phyloP scores from a whole-genome alignment of 2,329 filamentous ascomycete species.

The Proliferodiscus dingleyae region DNA sequence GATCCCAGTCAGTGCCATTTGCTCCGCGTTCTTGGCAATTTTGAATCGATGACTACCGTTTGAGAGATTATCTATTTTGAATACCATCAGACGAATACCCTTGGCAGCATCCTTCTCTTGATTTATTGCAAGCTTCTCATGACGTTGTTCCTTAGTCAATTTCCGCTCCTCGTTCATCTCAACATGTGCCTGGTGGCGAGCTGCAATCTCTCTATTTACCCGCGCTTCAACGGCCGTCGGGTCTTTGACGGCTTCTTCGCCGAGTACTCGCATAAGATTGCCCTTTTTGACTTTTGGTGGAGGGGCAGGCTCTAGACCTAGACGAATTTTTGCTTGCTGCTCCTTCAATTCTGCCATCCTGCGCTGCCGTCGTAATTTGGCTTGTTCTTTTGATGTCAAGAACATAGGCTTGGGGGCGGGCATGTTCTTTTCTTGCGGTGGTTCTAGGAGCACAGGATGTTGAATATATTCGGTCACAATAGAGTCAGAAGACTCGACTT shows the following conservation, averaged over 20 bases:
- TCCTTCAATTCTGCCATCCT: constrained; percentile 93
- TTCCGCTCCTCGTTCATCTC: constrained; percentile 77
- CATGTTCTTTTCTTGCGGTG: constrained; percentile 80
- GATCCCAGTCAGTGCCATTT: constrained; percentile 80
- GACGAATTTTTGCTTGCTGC: constrained; percentile 88
- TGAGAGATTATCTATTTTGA: constrained; percentile 82
- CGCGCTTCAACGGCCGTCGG: constrained; percentile 94
- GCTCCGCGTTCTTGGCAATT: constrained; percentile 86
- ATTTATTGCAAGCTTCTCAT: constrained; percentile 76
- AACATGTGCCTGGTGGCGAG: constrained; percentile 75
- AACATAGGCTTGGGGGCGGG: constrained; percentile 84
- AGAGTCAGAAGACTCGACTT: constrained; percentile 71
- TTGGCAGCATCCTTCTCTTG: constrained; percentile 85
- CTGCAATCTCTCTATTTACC: constrained; percentile 88
- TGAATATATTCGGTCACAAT: constrained; percentile 91
- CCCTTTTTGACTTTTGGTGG: constrained; percentile 95
- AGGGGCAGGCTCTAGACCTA: constrained; percentile 84
- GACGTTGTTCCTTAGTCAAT: constrained; percentile 79
- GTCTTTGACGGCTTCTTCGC: constrained; percentile 82
- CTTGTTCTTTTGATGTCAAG: constrained; percentile 84
- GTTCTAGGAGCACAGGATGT: constrained; percentile 85
- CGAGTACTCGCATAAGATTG: constrained; percentile 95
- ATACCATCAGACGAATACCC: constrained; percentile 81
- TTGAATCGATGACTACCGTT: constrained; percentile 94
- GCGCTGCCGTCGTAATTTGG: constrained; percentile 82